These are phyloP conservation scores for Fistulifera pelliculosa DNA, from an alignment of 108 stramenopile species.

Conservation along the genomic window DNA sequence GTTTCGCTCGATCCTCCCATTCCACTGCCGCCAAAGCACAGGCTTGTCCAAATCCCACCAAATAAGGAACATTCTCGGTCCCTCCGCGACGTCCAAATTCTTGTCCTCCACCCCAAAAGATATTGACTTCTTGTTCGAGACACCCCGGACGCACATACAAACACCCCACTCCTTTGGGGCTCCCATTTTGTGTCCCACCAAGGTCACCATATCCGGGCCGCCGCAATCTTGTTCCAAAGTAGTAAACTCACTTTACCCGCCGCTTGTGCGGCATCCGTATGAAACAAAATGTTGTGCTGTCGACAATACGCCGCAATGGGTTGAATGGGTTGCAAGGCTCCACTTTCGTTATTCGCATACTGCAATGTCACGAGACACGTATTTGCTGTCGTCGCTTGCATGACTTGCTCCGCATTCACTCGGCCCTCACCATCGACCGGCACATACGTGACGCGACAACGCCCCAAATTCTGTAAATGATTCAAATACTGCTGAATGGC, in stretches of 20 bases:
- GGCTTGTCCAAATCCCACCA: constrained; percentile 83
- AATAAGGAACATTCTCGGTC: constrained; percentile 92
- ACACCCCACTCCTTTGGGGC: constrained; percentile 95
- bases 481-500: constrained; percentile 72
- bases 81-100: constrained; percentile 88
- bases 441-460: constrained; percentile 63
- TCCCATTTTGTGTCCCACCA: constrained; percentile 98
- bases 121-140: constrained; percentile 45
- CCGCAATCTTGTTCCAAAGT: constrained; percentile 13
- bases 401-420: constrained; percentile 52
- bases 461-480: constrained; percentile 22
- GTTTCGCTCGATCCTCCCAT: constrained; percentile 32
- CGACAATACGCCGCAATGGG: constrained; percentile 66
- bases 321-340: constrained; percentile 84
- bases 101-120: constrained; percentile 60
- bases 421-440: constrained; percentile 76
- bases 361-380: constrained; percentile 92
- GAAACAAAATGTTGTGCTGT: constrained; percentile 61
- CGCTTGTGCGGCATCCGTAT: constrained; percentile 96
- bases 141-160: constrained; percentile 74
- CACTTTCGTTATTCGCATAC: constrained; percentile 96
- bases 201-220: constrained; percentile 78
- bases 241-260: constrained; percentile 80
- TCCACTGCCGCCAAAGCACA: constrained; percentile 31
- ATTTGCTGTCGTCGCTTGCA: constrained; percentile 47